Evolutionary conservation across 2,329 filamentous ascomycete species (phyloP).

Genomic region (Colletotrichum noveboracense): DNA sequence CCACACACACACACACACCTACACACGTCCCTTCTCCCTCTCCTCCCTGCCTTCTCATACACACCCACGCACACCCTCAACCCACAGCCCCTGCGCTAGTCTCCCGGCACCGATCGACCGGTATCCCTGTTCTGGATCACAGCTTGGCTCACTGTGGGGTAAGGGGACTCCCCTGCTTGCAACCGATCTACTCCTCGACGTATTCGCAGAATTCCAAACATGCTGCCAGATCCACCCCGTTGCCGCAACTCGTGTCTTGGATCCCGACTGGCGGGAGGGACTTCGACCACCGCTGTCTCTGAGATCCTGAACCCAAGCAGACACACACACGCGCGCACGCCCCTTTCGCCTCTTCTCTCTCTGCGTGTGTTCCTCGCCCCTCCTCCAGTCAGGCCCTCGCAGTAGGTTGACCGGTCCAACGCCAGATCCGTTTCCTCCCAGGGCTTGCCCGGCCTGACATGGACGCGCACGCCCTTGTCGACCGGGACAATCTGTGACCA

Average conservation of each 20-base stretch:
- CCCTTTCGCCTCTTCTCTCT: background rate
- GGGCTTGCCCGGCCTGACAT: constrained; percentile 10
- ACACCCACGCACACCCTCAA: background rate
- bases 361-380: background rate
- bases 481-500: constrained; percentile 18
- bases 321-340: background rate
- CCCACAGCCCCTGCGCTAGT: constrained; percentile 12
- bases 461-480: constrained; percentile 17
- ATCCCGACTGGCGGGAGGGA: constrained; percentile 3
- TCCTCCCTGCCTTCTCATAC: background rate
- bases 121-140: constrained; percentile 16
- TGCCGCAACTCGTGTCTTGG: constrained; percentile 18
- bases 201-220: constrained; percentile 12
- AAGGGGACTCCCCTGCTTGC: constrained; percentile 11
- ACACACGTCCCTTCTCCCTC: background rate
- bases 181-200: constrained; percentile 11
- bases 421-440: background rate
- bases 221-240: constrained; percentile 16
- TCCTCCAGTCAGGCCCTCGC: background rate
- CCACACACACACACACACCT: background rate
- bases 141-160: constrained; percentile 12
- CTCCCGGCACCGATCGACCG: constrained; percentile 6
- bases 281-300: background rate
- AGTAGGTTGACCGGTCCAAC: constrained; percentile 14
- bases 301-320: background rate